phyloP scores from a whole-genome alignment of 768 basidiomycete species.

The Suillus subluteus region DNA sequence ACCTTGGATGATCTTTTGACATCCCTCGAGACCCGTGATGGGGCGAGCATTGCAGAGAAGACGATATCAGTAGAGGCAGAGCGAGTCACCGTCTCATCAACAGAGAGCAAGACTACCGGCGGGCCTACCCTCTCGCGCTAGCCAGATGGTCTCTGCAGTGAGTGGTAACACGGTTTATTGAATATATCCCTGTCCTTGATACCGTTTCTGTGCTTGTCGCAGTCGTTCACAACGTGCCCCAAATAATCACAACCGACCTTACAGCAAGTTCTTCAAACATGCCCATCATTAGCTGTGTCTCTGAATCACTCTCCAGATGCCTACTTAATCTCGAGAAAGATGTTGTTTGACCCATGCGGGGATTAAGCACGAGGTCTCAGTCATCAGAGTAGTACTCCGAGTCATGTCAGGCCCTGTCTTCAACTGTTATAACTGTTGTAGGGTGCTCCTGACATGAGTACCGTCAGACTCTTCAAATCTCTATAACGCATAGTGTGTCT shows the following conservation, averaged over 20 bases:
- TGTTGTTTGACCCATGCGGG: background rate
- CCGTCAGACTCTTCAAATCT: background rate
- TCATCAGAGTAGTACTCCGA: background rate
- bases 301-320: background rate
- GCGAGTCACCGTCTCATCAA: background rate
- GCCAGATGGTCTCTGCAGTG: background rate
- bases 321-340: background rate
- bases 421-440: background rate
- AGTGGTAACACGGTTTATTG: background rate
- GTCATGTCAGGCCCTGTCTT: background rate
- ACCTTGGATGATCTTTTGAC: slow-evolving; percentile 59
- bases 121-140: background rate
- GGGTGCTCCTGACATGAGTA: background rate
- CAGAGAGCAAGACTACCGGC: background rate
- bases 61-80: background rate
- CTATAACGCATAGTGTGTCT: background rate
- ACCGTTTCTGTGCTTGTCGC: too few relatives aligned
- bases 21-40: slow-evolving; percentile 39
- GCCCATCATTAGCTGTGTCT: background rate
- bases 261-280: background rate
- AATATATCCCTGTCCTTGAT: background rate
- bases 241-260: background rate
- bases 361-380: background rate
- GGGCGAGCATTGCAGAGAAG: slow-evolving; percentile 6
- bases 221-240: background rate